Percentiles rank a stretch among this genome's conserved stretches.
Conservation (phyloP, 257 asterid species). For the Solanum lycopersicoides region DNA sequence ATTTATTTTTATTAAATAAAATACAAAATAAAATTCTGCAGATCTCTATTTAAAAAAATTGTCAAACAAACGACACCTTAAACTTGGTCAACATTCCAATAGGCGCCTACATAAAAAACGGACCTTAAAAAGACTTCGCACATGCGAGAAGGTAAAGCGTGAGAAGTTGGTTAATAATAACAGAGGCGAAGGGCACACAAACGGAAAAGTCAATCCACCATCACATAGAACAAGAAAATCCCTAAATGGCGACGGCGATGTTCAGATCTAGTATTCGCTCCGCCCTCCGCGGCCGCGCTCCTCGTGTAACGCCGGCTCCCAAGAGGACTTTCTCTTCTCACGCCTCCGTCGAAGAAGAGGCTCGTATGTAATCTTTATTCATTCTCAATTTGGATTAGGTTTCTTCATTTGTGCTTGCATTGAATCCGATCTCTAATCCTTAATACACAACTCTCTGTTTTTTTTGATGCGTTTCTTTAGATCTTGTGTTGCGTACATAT, state of each 20-base stretch:
- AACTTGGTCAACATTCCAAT: neutral
- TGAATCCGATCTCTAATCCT: neutral
- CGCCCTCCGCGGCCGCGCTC: conserved; percentile 58
- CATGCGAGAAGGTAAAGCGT: neutral
- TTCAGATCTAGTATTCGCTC: conserved; percentile 78
- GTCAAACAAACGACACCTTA: neutral
- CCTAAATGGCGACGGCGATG: conserved; percentile 71
- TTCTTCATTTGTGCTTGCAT: neutral
- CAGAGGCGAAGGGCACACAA: neutral
- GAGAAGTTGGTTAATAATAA: neutral
- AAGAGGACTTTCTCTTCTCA: conserved; percentile 58
- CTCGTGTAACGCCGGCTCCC: conserved; percentile 38
- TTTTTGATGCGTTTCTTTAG: neutral
- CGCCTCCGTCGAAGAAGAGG: conserved; percentile 63
- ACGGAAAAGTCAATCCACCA: neutral
- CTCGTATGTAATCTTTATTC: conserved; percentile 35
- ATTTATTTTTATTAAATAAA: too few relatives aligned
- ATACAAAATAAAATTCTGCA: neutral
- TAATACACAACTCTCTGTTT: neutral
- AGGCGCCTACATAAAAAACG: neutral
- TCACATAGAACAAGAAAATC: neutral
- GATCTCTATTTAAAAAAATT: neutral
- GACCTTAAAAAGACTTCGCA: neutral
- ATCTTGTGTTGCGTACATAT: neutral
- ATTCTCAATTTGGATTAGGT: neutral